These are phyloP conservation scores for Diaporthe vaccinii DNA, from an alignment of 2,329 filamentous ascomycete genomes.

Conservation along the genomic window DNA sequence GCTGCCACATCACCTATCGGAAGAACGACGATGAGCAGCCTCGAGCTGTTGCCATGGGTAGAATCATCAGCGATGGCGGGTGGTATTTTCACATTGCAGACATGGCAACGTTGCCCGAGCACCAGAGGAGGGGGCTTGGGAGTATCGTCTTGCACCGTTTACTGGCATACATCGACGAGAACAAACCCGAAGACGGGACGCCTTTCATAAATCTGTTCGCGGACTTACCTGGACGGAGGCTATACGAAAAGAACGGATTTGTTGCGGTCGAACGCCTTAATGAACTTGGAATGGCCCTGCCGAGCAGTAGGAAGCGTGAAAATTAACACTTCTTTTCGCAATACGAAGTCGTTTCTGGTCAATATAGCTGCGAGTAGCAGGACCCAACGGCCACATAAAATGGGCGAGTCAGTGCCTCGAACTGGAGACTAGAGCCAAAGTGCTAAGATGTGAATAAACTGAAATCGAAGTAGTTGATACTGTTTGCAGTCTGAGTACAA, in stretches of 20 bases:
- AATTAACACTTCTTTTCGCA: background rate
- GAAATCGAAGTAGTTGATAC: background rate
- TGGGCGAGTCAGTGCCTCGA: background rate
- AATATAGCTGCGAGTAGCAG: background rate
- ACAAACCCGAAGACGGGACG: constrained; percentile 52
- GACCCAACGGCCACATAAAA: background rate
- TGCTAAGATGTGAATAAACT: background rate
- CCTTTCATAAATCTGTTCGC: constrained; percentile 62
- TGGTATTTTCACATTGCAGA: constrained; percentile 66
- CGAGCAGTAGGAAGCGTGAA: background rate
- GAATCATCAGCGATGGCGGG: constrained; percentile 64
- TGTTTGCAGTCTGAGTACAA: background rate
- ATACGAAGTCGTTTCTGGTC: background rate
- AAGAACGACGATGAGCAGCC: background rate
- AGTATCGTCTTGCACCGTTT: constrained; percentile 59
- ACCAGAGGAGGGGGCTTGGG: constrained; percentile 62
- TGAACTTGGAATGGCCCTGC: constrained; percentile 53
- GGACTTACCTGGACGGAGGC: constrained; percentile 57
- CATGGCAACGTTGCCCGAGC: constrained; percentile 62
- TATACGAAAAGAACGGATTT: constrained; percentile 63
- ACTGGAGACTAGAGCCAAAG: background rate
- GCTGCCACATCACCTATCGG: constrained; percentile 54
- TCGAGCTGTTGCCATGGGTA: constrained; percentile 60
- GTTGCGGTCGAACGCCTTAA: constrained; percentile 51
- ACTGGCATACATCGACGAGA: constrained; percentile 55